Base-by-base conservation (phyloP, 2,329 filamentous ascomycete genomes). In the Ophiostoma himal-ulmi region DNA sequence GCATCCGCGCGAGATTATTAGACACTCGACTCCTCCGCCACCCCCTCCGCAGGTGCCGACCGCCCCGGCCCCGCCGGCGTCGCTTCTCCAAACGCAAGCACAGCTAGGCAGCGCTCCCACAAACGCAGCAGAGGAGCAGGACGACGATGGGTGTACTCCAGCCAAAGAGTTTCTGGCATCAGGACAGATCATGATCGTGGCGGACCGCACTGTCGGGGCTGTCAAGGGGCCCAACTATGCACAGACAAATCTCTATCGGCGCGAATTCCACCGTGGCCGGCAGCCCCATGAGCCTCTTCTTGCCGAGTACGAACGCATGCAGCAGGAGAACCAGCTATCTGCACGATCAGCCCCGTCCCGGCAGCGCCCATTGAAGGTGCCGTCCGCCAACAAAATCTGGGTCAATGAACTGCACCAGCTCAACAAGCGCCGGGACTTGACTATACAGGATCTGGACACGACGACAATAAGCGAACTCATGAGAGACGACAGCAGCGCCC, bases 161-260 rank as follows among this genome's bases (percentile, higher is more conserved):
- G 64, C 64, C n/a, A 41, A 17, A 6, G 5, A 14, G 64, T 82
- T 80, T 66, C 72, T 89, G 0, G 73, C 77, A 1, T 76, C 76
- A 4, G 75, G 78, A 0, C 80, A 83, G 71, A 78, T 89, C 0
- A 71, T 76, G 1, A 72, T 83, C 0, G 79, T 82, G 68, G 76
- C 77, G 0, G 81, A 86, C 73, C 83, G 79, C 1, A 80, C 81
- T 6, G 77, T 88, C 37, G 87, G 87, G 37, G 84, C 81, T 5
- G 81, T 88, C 1, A 83, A 89, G 74, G 88, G 87, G 1, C 82
- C 83, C 0, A 77, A 78, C 2, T 89, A 89, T 74, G 72, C 78
- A 0, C 73, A 77, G 1, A 82, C 83, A 0, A 78, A 78, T 1
- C 77, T 87, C 1, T 88, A 82, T 74, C 78, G 82, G 4, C 74